phyloP scores from a whole-genome alignment of 768 basidiomycete species.

The Exsudoporus frostii region DNA sequence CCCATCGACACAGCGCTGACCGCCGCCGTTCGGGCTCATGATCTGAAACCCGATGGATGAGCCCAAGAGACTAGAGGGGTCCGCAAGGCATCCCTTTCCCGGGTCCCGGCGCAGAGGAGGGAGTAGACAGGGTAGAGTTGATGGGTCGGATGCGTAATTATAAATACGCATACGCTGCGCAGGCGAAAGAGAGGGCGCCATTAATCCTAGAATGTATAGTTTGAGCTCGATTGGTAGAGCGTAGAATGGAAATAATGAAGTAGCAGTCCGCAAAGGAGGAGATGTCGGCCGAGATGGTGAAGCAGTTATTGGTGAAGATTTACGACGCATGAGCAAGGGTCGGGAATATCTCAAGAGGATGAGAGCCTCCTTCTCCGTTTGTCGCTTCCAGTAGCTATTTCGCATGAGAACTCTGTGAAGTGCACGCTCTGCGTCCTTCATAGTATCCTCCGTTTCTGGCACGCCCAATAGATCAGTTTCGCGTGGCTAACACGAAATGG shows the following conservation, averaged over 20 bases:
- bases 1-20: constrained; percentile 32
- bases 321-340: constrained; percentile 39
- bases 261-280: constrained; percentile 12
- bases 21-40: constrained; percentile 6
- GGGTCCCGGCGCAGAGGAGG: constrained; percentile 29
- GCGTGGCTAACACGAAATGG: constrained; percentile 6
- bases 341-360: constrained; percentile 49
- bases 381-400: constrained; percentile 46
- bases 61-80: constrained; percentile 19
- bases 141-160: constrained; percentile 45
- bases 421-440: constrained; percentile 36
- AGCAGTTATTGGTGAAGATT: constrained; percentile 10
- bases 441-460: constrained; percentile 20
- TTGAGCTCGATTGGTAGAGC: constrained; percentile 57
- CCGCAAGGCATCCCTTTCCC: constrained; percentile 17
- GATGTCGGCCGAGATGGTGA: constrained; percentile 14
- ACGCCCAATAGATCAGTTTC: constrained; percentile 10
- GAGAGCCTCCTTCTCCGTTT: constrained; percentile 48
- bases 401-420: constrained; percentile 41
- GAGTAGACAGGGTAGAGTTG: constrained; percentile 47
- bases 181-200: constrained; percentile 56
- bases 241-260: constrained; percentile 35
- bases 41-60: constrained; percentile 11
- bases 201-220: constrained; percentile 50
- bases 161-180: constrained; percentile 55